Conservation (phyloP, 2,329 filamentous ascomycete genomes). For the Fusarium chlamydosporum region DNA sequence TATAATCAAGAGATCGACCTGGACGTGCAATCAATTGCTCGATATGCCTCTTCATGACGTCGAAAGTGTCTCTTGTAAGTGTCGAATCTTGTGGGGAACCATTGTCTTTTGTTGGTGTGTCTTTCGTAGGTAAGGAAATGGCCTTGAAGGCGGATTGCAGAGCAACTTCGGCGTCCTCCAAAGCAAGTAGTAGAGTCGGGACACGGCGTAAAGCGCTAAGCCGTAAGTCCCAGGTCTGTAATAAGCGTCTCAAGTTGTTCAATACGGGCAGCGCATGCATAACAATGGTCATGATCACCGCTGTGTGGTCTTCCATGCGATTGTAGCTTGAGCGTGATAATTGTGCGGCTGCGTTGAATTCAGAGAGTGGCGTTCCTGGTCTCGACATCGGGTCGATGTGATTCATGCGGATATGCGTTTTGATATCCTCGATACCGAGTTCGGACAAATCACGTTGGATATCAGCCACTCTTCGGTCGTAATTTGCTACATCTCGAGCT, state of each 20-base stretch:
- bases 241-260: conserved; percentile 78
- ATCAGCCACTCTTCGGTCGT: conserved; percentile 80
- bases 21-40: conserved; percentile 77
- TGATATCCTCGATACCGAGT: conserved; percentile 87
- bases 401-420: conserved; percentile 85
- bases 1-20: conserved; percentile 81
- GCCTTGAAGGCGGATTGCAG: conserved; percentile 76
- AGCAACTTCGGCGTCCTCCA: conserved; percentile 76
- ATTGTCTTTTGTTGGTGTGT: conserved; percentile 41
- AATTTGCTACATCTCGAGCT: conserved; percentile 72
- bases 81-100: conserved; percentile 40
- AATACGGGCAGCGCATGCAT: conserved; percentile 89
- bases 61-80: conserved; percentile 64
- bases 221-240: conserved; percentile 83
- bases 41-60: conserved; percentile 73
- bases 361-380: conserved; percentile 55
- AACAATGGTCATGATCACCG: conserved; percentile 90
- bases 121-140: conserved; percentile 58
- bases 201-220: conserved; percentile 81
- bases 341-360: conserved; percentile 54
- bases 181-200: conserved; percentile 74
- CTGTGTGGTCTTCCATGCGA: conserved; percentile 89
- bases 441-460: conserved; percentile 78
- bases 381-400: conserved; percentile 73
- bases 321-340: conserved; percentile 69